phyloP scores from a whole-genome alignment of 176 grass and related monocot genomes.

The Carex parvula region DNA sequence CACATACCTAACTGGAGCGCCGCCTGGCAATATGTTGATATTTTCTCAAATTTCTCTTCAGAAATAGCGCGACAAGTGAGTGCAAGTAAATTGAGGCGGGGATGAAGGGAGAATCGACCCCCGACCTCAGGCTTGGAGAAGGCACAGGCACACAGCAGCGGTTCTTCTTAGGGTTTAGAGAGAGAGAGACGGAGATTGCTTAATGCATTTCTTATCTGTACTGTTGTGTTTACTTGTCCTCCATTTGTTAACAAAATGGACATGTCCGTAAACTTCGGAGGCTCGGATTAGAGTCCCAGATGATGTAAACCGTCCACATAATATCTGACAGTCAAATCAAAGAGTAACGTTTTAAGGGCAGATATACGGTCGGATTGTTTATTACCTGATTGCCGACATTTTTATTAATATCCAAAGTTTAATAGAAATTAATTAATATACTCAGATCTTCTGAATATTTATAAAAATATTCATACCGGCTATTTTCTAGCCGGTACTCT shows the following conservation, averaged over 20 bases:
- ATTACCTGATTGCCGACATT: too few relatives aligned
- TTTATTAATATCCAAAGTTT: too few relatives aligned
- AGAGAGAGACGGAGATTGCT: conserved; percentile 28
- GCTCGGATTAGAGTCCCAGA: neutral
- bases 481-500: too few relatives aligned
- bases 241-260: neutral
- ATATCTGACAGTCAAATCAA: neutral
- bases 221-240: neutral
- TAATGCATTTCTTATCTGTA: conserved; percentile 15
- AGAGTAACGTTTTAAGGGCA: neutral
- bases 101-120: neutral
- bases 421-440: too few relatives aligned
- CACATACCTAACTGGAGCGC: conserved; percentile 4
- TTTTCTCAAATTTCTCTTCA: neutral
- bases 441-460: too few relatives aligned
- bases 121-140: conserved; percentile 9
- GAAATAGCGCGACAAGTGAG: neutral
- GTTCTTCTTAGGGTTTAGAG: conserved; percentile 18
- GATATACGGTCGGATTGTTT: neutral
- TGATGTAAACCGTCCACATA: neutral
- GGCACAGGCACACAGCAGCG: neutral
- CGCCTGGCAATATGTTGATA: neutral
- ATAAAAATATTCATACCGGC: too few relatives aligned
- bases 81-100: neutral
- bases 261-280: neutral